Conservation (phyloP, 371 early-diverging fungal species). For the Mortierella sp. region DNA sequence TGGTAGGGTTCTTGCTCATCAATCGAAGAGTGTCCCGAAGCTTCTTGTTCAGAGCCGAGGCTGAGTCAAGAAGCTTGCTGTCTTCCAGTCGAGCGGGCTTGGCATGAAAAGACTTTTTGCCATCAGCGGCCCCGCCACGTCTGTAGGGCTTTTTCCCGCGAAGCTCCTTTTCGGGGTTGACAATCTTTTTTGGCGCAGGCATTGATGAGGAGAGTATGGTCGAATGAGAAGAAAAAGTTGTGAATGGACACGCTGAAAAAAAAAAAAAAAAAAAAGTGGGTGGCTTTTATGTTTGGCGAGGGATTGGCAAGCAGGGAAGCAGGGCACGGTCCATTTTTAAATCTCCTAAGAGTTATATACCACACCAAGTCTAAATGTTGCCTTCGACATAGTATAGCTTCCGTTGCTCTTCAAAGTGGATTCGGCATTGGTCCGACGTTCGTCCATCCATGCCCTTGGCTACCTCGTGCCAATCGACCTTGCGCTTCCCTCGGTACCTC, state of each 20-base stretch:
- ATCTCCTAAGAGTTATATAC: too few relatives aligned
- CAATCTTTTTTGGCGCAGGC: conserved; percentile 40
- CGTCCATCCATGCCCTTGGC: conserved; percentile 36
- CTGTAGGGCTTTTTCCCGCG: conserved; percentile 47
- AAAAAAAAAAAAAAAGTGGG: conserved; percentile 17
- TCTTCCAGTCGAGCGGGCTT: conserved; percentile 39
- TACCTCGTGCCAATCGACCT: conserved; percentile 37
- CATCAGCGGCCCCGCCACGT: conserved; percentile 13
- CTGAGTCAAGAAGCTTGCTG: conserved; percentile 33
- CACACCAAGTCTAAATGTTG: conserved; percentile 17
- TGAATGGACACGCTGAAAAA: conserved; percentile 8
- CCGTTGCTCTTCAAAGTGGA: conserved; percentile 26
- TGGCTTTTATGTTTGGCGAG: neutral
- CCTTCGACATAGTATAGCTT: conserved; percentile 24
- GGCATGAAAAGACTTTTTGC: conserved; percentile 43
- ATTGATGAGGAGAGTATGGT: conserved; percentile 9
- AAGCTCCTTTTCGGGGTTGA: conserved; percentile 52
- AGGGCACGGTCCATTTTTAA: too few relatives aligned
- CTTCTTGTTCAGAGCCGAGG: conserved; percentile 48
- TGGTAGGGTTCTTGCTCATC: conserved; percentile 38
- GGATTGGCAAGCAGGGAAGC: neutral
- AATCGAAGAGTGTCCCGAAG: conserved; percentile 49
- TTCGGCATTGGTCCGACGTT: conserved; percentile 28
- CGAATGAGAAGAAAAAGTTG: neutral
- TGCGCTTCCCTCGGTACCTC: conserved; percentile 32